Percentiles rank a stretch among this genome's conserved stretches.
phyloP scores from a whole-genome alignment of 2,329 filamentous ascomycete species.

The Gaeumannomyces sp. region DNA sequence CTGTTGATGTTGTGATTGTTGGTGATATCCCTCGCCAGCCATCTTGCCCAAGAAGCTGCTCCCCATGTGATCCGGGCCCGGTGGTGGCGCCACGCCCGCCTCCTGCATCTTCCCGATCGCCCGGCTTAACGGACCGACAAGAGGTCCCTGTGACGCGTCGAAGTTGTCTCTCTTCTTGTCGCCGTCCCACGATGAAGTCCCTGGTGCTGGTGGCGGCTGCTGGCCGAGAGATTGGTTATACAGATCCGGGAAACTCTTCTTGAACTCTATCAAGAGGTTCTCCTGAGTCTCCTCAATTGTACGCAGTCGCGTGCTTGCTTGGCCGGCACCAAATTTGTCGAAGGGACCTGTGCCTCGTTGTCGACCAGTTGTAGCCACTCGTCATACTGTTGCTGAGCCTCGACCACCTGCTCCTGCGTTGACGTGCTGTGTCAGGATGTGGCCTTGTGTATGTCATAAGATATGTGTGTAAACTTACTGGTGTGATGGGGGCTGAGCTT shows the following conservation, averaged over 20 bases:
- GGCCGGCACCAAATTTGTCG: conserved; percentile 31
- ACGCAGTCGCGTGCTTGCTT: conserved; percentile 32
- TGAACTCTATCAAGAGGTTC: conserved; percentile 44
- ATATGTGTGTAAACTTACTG: conserved; percentile 21
- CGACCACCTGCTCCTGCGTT: conserved; percentile 17
- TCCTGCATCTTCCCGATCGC: conserved; percentile 29
- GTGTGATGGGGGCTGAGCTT: conserved; percentile 27
- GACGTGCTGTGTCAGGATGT: no score
- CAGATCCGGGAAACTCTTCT: conserved; percentile 37
- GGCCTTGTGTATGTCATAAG: not conserved
- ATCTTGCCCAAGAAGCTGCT: conserved; percentile 17
- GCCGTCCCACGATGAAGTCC: not conserved
- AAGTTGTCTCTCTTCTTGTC: conserved; percentile 16
- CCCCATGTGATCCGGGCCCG: conserved; percentile 9
- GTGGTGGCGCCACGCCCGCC: conserved; percentile 11
- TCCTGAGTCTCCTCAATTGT: conserved; percentile 39
- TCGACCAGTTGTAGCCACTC: conserved; percentile 39
- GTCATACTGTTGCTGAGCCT: conserved; percentile 34
- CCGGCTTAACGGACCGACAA: conserved; percentile 25
- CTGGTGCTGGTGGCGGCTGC: conserved; percentile 14
- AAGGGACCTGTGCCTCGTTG: conserved; percentile 33
- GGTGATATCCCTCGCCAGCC: not conserved
- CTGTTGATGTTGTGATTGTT: no score
- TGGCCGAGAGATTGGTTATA: conserved; percentile 38
- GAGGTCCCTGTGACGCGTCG: conserved; percentile 16